Base-by-base conservation (phyloP, 352 stramenopile species). In the Peronosclerospora sorghi region DNA sequence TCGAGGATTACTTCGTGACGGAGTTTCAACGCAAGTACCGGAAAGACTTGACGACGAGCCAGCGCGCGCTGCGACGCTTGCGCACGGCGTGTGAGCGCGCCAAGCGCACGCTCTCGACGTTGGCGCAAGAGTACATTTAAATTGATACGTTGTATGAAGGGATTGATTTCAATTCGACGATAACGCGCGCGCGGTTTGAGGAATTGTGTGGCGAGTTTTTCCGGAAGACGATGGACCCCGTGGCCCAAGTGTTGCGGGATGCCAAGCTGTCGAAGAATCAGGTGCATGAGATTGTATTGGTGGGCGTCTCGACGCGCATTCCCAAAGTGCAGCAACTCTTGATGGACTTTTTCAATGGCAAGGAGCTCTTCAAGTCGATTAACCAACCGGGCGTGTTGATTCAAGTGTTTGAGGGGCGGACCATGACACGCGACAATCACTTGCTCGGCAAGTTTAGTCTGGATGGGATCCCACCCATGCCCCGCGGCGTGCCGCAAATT, bases 341-440 rank as follows among this genome's bases (percentile, higher is more conserved):
- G 44, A 59, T 41, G 23, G 56, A 76, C 28, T 80, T 72, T 38
- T 87, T 86, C 46, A 77, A 77, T 51, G 62, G 68, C 54, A 73
- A 83, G 48, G 69, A 86, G 54, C 64, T 63, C 6, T 82, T 58
- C 71, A 79, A 86, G 51, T 83, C 56, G 54, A 86, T 92, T 55
- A 88, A 88, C 51, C 84, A 96, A 60, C 51, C 71, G 1, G 73
- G 60, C 47, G 76, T 96, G 58, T 48, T 83, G 18, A 90, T 96
- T 51, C 73, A 95, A 49, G 75, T 96, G 32, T 95, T 86, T 52
- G 81, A 96, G 59, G 93, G 91, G 59, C 83, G 91, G 13, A 68
- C 82, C 20, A 96, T 97, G 86, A 97, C 91, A 3, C 81, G 84
- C 34, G 85, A 95, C 53, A 97, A 97, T 56, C 77, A 90, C 50